Evolutionary conservation across 495 filamentous ascomycete genomes (phyloP), one percentile per base, ranked within the genome.

Genomic region (Penicillium herquei): DNA sequence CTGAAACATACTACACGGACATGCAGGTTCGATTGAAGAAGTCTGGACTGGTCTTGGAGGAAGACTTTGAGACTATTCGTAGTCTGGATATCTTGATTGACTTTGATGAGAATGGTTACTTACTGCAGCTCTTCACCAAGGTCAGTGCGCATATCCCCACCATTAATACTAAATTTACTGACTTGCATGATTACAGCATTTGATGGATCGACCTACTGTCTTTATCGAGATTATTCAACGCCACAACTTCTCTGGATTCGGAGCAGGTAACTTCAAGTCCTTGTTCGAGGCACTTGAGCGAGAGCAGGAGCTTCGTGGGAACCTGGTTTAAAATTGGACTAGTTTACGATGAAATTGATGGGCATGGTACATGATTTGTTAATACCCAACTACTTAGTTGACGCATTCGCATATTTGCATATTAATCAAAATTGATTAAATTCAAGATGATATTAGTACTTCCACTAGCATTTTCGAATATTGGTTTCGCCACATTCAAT

Each of bases 181-280:
- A 67, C 62, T 31, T 7, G 6, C 6, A 14, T 26, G 1, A 9
- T n/a, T 16, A 45, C 58, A 85, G 83, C 92, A 90, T 53, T 57
- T 97, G 47, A 87, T 96, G 85, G 92, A 96, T 69, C 83, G 92
- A 1, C 92, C 92, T 3, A 96, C 92, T 1, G 91, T 96, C 0
- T 96, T 96, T 68, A 82, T 96, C 52, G 92, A 96, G 80, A 92
- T 96, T 56, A 96, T 96, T 62, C 89, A 96, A 70, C 75, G 91
- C 35, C 83, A 91, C 57, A 85, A 91, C 56, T 96, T 96, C 70
- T 80, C 84, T 9, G 92, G 92, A 0, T 96, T 96, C 60, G 91
- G 92, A 4, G 92, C 91, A 3, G 92, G 92, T n/a, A 96, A 96
- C 65, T 96, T 96, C 75, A 96, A 90, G 81, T 90, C 85, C 49